Conservation (phyloP, 495 filamentous ascomycete genomes). For the Penicillium alfredii region DNA sequence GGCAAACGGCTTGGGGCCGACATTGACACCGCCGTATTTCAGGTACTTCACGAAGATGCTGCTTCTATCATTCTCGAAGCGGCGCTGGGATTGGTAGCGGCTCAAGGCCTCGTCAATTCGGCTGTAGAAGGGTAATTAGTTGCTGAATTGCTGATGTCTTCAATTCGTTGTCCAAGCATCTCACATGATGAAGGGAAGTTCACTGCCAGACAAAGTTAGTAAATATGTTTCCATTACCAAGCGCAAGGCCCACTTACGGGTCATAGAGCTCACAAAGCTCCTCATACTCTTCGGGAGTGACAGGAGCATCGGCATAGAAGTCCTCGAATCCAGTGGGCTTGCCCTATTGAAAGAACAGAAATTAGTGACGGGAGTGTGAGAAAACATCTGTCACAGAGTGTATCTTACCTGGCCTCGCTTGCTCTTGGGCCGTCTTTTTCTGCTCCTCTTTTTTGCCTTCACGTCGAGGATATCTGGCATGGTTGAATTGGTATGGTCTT, state of each 20-base stretch:
- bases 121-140: conserved; percentile 25
- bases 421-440: conserved; percentile 37
- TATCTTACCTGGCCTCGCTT: conserved; percentile 43
- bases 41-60: conserved; percentile 75
- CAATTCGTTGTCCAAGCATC: too few species aligned
- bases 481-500: neutral
- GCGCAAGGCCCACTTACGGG: conserved; percentile 7
- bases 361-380: neutral
- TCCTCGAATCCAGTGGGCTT: conserved; percentile 62
- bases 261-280: conserved; percentile 58
- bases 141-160: too few species aligned
- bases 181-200: conserved; percentile 37
- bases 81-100: conserved; percentile 69
- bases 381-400: too few species aligned
- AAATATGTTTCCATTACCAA: too few species aligned
- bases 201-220: conserved; percentile 23
- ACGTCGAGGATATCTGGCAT: conserved; percentile 5
- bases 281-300: conserved; percentile 59
- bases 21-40: conserved; percentile 72
- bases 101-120: conserved; percentile 85
- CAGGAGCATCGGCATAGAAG: conserved; percentile 68
- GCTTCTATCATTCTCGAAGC: conserved; percentile 55
- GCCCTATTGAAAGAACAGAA: conserved; percentile 18
- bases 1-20: conserved; percentile 61
- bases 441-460: conserved; percentile 28